Evolutionary conservation across 2,329 filamentous ascomycete genomes (phyloP).

Genomic region (Phaeoacremonium minimum): DNA sequence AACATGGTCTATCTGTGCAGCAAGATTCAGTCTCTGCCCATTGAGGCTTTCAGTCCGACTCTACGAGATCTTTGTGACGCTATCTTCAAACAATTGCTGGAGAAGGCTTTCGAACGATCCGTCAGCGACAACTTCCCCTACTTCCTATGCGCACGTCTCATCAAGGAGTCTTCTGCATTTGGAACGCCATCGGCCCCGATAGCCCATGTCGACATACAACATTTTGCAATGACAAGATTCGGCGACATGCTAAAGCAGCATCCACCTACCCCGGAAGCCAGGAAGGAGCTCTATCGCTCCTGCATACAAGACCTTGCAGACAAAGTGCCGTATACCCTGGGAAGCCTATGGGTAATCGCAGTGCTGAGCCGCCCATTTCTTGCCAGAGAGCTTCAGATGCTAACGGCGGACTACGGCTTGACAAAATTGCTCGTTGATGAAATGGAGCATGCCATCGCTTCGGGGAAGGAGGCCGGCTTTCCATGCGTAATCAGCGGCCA

Average conservation of each 20-base stretch:
- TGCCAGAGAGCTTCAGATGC: conserved; percentile 45
- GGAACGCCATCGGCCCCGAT: conserved; percentile 48
- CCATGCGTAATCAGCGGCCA: conserved; percentile 39
- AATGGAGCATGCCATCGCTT: conserved; percentile 49
- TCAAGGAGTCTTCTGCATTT: conserved; percentile 65
- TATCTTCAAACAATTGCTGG: conserved; percentile 45
- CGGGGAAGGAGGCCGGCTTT: conserved; percentile 34
- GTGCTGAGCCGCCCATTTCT: conserved; percentile 42
- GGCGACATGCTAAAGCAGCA: conserved; percentile 50
- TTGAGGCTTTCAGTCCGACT: conserved; percentile 56
- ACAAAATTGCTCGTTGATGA: conserved; percentile 61
- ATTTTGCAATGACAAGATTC: conserved; percentile 59
- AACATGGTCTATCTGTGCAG: conserved; percentile 62
- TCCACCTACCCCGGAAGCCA: conserved; percentile 50
- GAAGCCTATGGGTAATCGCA: conserved; percentile 65
- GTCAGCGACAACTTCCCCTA: conserved; percentile 37
- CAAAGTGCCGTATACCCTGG: conserved; percentile 61
- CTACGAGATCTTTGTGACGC: conserved; percentile 60
- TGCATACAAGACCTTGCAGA: conserved; percentile 66
- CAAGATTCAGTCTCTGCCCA: conserved; percentile 63
- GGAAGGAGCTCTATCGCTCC: conserved; percentile 57
- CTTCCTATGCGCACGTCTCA: conserved; percentile 57
- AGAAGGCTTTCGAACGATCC: conserved; percentile 33
- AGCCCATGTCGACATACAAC: conserved; percentile 58
- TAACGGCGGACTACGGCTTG: conserved; percentile 59